Conservation (phyloP, 1,284 basidiomycete genomes). For the Microbotryum scabiosae region DNA sequence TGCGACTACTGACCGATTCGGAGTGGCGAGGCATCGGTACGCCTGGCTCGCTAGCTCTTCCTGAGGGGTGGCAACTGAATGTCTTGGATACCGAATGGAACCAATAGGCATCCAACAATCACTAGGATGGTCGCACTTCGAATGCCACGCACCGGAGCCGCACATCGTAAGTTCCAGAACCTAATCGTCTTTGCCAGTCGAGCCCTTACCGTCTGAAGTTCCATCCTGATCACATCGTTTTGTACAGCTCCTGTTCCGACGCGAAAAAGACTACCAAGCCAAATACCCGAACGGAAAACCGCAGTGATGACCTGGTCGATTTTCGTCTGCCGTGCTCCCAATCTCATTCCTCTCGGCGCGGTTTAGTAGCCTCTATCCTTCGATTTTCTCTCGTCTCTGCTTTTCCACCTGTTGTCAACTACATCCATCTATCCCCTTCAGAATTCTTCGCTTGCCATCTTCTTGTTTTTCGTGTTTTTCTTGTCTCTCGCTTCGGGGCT, state of each 20-base stretch:
- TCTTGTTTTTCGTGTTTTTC: no score
- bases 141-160: constrained; percentile 21
- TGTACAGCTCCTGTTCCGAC: constrained; percentile 26
- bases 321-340: no score
- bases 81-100: not conserved
- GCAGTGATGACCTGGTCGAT: no score
- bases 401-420: no score
- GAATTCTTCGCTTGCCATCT: no score
- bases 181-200: not conserved
- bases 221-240: not conserved
- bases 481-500: no score
- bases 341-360: no score
- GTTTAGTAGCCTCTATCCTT: no score
- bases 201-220: not conserved
- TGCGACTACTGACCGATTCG: constrained; percentile 25
- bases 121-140: constrained; percentile 24
- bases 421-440: no score
- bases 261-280: constrained; percentile 26
- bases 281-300: constrained; percentile 2
- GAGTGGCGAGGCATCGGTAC: constrained; percentile 31
- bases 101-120: constrained; percentile 1
- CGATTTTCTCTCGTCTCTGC: no score
- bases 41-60: not conserved
- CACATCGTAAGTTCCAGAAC: constrained; percentile 17
- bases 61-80: not conserved